Conservation (phyloP, 345 rosid genomes). For the Populus simonii region DNA sequence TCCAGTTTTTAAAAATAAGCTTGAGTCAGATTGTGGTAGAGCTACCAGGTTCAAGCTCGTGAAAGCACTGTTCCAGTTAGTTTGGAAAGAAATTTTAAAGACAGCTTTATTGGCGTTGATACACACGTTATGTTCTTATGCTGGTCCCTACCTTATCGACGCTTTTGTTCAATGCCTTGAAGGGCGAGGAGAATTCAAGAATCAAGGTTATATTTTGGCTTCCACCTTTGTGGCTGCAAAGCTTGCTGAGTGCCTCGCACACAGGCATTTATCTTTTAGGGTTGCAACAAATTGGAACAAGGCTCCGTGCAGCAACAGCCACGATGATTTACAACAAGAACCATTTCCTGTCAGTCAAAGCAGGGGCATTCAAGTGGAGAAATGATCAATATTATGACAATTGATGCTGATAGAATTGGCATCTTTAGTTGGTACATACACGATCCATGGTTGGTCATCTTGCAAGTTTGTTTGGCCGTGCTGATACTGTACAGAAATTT, state of each 20-base stretch:
- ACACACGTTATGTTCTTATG: slow-evolving; percentile 28
- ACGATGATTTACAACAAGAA: slow-evolving; percentile 26
- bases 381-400: slow-evolving; percentile 35
- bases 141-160: slow-evolving; percentile 37
- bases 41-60: slow-evolving; percentile 19
- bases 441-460: slow-evolving; percentile 28
- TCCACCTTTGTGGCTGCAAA: slow-evolving; percentile 26
- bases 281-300: slow-evolving; percentile 27
- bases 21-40: not conserved
- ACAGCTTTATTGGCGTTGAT: slow-evolving; percentile 19
- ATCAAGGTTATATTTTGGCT: slow-evolving; percentile 32
- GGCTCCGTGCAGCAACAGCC: slow-evolving; percentile 17
- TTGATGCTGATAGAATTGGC: slow-evolving; percentile 34
- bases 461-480: slow-evolving; percentile 32
- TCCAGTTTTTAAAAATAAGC: slow-evolving; percentile 16
- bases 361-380: slow-evolving; percentile 35
- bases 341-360: slow-evolving; percentile 27
- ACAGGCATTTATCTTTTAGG: slow-evolving; percentile 26
- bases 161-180: slow-evolving; percentile 32
- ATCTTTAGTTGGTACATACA: slow-evolving; percentile 29
- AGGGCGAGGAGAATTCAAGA: slow-evolving; percentile 14
- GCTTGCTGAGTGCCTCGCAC: slow-evolving; percentile 29
- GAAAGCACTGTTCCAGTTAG: slow-evolving; percentile 17
- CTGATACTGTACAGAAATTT: slow-evolving; percentile 28
- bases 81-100: slow-evolving; percentile 24